phyloP scores from a whole-genome alignment of 202 grass and related monocot genomes.

The Alloteropsis angusta region DNA sequence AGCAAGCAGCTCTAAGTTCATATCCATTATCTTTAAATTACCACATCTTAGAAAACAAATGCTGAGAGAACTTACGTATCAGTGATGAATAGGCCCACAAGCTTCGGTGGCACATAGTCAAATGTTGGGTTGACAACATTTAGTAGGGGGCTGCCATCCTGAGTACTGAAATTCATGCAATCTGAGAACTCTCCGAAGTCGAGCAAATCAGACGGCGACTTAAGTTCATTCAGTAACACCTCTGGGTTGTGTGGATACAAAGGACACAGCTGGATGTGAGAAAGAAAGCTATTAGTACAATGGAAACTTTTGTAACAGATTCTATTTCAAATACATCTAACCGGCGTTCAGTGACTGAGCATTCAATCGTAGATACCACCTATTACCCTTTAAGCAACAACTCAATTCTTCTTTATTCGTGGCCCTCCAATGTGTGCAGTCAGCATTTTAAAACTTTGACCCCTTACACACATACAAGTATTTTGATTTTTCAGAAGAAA shows the following conservation, averaged over 20 bases:
- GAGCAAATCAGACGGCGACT: slow-evolving; percentile 83
- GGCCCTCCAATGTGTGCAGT: background rate
- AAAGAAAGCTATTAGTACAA: background rate
- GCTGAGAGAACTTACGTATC: slow-evolving; percentile 59
- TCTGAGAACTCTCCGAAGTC: slow-evolving; percentile 92
- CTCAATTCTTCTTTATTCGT: background rate
- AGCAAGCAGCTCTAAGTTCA: background rate
- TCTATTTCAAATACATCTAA: background rate
- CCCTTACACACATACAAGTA: background rate
- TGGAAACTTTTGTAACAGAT: background rate
- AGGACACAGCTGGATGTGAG: slow-evolving; percentile 62
- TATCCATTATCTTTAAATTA: background rate
- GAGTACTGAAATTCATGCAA: slow-evolving; percentile 77
- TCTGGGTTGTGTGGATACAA: slow-evolving; percentile 93
- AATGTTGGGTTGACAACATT: slow-evolving; percentile 93
- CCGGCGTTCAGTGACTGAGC: background rate
- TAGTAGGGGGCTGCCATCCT: slow-evolving; percentile 58
- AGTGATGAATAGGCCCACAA: slow-evolving; percentile 91
- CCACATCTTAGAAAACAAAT: background rate
- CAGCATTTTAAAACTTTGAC: background rate
- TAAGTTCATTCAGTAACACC: slow-evolving; percentile 84
- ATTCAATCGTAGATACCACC: background rate
- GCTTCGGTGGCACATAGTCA: slow-evolving; percentile 90
- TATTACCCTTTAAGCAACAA: background rate
- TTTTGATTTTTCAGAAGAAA: background rate